Evolutionary conservation across 768 basidiomycete genomes (phyloP).

Genomic region (Rhizopogon sp.): DNA sequence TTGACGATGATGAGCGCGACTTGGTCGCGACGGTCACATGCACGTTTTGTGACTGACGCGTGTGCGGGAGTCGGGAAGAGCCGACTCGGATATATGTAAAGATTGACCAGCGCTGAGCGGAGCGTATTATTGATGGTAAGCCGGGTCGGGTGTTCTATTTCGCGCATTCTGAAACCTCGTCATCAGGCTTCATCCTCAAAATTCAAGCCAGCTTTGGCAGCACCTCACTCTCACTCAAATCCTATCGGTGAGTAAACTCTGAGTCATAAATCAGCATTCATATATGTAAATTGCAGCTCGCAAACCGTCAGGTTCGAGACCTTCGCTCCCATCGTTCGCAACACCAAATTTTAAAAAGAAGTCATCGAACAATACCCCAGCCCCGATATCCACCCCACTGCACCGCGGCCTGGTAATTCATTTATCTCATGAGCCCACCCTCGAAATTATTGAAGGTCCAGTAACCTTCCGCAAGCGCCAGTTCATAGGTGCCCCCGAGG

Average conservation of each 20-base stretch:
- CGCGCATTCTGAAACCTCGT: not conserved
- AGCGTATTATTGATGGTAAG: not conserved
- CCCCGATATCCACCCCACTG: not conserved
- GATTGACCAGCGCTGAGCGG: no score
- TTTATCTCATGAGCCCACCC: slow-evolving; percentile 9
- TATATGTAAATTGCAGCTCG: slow-evolving; percentile 13
- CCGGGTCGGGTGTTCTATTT: not conserved
- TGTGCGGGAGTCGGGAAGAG: no score
- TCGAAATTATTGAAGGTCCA: not conserved
- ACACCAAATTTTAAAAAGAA: slow-evolving; percentile 39
- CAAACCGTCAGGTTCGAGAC: slow-evolving; percentile 12
- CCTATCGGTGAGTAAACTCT: not conserved
- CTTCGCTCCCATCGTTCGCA: slow-evolving; percentile 36
- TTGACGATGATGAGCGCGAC: no score
- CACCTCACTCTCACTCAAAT: not conserved
- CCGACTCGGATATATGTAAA: no score
- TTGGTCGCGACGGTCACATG: no score
- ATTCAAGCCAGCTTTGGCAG: slow-evolving; percentile 39
- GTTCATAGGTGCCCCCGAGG: slow-evolving; percentile 15
- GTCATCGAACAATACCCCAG: not conserved
- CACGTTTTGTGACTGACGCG: no score
- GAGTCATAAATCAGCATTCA: not conserved
- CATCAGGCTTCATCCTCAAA: slow-evolving; percentile 24
- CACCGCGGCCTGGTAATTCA: slow-evolving; percentile 12
- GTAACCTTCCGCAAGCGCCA: slow-evolving; percentile 25